These are phyloP conservation scores for Camellia granthamiana DNA, from an alignment of 148 eudicot genomes.

Conservation along the genomic window DNA sequence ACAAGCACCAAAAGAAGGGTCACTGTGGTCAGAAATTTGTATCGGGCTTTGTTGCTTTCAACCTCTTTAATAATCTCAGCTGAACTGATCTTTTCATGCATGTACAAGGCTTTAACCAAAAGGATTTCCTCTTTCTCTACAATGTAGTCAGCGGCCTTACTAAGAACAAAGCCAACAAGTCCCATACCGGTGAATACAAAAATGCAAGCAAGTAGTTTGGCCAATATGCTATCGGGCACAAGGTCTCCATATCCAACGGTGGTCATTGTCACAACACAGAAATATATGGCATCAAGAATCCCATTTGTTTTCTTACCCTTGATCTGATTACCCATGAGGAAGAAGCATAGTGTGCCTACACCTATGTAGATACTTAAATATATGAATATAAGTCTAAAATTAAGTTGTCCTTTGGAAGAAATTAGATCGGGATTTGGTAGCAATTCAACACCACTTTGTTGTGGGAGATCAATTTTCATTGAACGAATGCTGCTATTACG, in stretches of 20 bases:
- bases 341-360: slow-evolving; percentile 53
- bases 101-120: slow-evolving; percentile 50
- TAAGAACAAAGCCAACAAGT: slow-evolving; percentile 56
- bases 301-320: slow-evolving; percentile 59
- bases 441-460: slow-evolving; percentile 7
- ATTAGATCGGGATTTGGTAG: slow-evolving; percentile 20
- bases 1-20: slow-evolving; percentile 39
- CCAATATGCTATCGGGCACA: slow-evolving; percentile 53
- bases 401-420: slow-evolving; percentile 20
- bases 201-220: slow-evolving; percentile 57
- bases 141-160: slow-evolving; percentile 66
- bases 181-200: slow-evolving; percentile 69
- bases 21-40: slow-evolving; percentile 43
- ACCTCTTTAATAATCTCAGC: slow-evolving; percentile 49
- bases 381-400: slow-evolving; percentile 25
- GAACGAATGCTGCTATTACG: slow-evolving; percentile 18
- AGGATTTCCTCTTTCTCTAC: slow-evolving; percentile 55
- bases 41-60: slow-evolving; percentile 45
- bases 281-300: slow-evolving; percentile 62
- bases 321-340: slow-evolving; percentile 44
- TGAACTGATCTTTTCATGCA: slow-evolving; percentile 30
- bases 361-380: slow-evolving; percentile 40
- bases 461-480: slow-evolving; percentile 4
- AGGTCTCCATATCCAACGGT: slow-evolving; percentile 92
- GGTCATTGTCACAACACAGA: slow-evolving; percentile 80